Conservation (phyloP, 2,329 filamentous ascomycete species). For the Fusarium algeriense region DNA sequence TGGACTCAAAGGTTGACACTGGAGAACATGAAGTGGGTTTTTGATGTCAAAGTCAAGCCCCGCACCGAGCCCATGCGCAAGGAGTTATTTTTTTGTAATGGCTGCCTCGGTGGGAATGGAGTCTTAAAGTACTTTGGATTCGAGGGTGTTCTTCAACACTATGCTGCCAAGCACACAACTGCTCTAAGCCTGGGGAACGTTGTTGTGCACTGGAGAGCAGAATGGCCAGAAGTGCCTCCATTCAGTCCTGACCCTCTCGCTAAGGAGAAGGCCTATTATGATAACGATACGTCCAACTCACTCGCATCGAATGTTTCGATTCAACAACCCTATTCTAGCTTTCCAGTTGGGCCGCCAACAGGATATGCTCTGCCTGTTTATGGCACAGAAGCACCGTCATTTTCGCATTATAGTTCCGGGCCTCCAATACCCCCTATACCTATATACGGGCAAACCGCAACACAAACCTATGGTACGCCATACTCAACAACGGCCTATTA, state of each 20-base stretch:
- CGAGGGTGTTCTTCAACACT: conserved; percentile 85
- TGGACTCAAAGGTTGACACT: conserved; percentile 75
- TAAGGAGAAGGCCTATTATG: conserved; percentile 38
- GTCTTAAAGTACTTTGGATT: conserved; percentile 78
- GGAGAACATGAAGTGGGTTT: conserved; percentile 90
- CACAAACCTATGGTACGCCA: conserved; percentile 24
- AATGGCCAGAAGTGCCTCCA: conserved; percentile 82
- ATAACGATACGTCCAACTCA: conserved; percentile 12
- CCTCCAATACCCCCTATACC: conserved; percentile 19
- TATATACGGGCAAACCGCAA: conserved; percentile 19
- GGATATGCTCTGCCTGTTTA: conserved; percentile 36
- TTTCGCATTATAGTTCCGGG: conserved; percentile 18
- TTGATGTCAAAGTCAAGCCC: conserved; percentile 80
- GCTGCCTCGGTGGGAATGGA: conserved; percentile 64
- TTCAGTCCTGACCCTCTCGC: conserved; percentile 73
- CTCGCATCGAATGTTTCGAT: not conserved
- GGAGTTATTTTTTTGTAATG: conserved; percentile 81
- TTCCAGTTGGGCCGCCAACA: conserved; percentile 17
- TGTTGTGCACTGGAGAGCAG: conserved; percentile 82
- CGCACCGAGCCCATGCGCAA: conserved; percentile 74
- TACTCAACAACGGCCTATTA: conserved; percentile 26
- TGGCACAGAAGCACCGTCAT: conserved; percentile 11
- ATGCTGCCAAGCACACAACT: conserved; percentile 82
- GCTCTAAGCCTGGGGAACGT: conserved; percentile 77
- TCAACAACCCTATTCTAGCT: conserved; percentile 23